phyloP scores from a whole-genome alignment of 2,329 filamentous ascomycete genomes.

The Chalaropsis thielavioides region DNA sequence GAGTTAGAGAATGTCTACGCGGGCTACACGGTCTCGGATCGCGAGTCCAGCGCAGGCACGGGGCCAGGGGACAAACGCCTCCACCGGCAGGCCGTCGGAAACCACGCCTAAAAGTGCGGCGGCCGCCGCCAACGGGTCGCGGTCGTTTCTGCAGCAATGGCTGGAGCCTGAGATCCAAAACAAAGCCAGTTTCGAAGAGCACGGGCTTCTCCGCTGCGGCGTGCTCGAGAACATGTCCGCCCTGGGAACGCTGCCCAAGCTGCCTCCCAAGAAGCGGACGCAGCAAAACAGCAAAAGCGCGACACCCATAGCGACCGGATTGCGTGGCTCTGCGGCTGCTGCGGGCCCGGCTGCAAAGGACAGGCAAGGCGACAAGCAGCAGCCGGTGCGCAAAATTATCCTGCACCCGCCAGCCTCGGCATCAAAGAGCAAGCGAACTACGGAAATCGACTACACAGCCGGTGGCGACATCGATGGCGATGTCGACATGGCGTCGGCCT shows the following conservation, averaged over 20 bases:
- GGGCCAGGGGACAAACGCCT: background rate
- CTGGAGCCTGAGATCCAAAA: slow-evolving; percentile 43
- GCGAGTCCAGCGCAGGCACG: slow-evolving; percentile 10
- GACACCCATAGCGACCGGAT: background rate
- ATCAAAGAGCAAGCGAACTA: slow-evolving; percentile 19
- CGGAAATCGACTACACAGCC: background rate
- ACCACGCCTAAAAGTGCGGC: slow-evolving; percentile 23
- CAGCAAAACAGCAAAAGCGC: background rate
- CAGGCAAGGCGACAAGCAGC: slow-evolving; percentile 17
- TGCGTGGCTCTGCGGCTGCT: background rate
- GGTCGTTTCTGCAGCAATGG: slow-evolving; percentile 41
- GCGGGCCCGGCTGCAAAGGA: slow-evolving; percentile 23
- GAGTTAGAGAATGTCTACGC: slow-evolving; percentile 20
- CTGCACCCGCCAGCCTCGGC: slow-evolving; percentile 28
- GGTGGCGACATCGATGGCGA: slow-evolving; percentile 19
- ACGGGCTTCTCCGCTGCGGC: slow-evolving; percentile 56
- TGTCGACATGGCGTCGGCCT: slow-evolving; percentile 18
- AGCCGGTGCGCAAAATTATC: slow-evolving; percentile 31
- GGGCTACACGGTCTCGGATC: slow-evolving; percentile 15
- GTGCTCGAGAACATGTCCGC: slow-evolving; percentile 76
- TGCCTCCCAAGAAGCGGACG: slow-evolving; percentile 20
- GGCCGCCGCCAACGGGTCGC: slow-evolving; percentile 27
- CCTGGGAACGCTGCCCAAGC: slow-evolving; percentile 57
- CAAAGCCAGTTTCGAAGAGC: slow-evolving; percentile 64
- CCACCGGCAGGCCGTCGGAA: slow-evolving; percentile 24